phyloP scores from a whole-genome alignment of 371 early-diverging fungal genomes.

The Mortierella sp. region DNA sequence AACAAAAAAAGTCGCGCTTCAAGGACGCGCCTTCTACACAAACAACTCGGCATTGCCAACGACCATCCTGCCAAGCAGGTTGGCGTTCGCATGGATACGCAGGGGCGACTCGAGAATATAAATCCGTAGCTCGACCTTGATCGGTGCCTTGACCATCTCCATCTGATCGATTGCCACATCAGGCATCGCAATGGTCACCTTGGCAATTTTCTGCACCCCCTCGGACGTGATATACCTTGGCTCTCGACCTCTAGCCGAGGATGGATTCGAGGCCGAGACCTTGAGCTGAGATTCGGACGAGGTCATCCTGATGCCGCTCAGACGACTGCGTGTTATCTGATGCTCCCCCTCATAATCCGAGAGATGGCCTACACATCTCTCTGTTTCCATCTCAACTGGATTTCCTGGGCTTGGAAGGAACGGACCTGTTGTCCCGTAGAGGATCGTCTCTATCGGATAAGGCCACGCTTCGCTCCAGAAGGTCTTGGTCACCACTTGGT shows the following conservation, averaged over 20 bases:
- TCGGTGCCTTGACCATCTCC: conserved; percentile 42
- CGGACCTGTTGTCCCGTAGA: conserved; percentile 29
- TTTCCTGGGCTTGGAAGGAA: background rate
- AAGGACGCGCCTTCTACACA: conserved; percentile 3
- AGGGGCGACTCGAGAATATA: conserved; percentile 37
- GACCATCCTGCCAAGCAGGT: conserved; percentile 35
- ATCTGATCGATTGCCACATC: conserved; percentile 50
- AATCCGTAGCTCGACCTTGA: conserved; percentile 48
- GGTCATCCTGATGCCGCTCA: conserved; percentile 9
- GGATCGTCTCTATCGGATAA: conserved; percentile 48
- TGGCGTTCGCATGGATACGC: conserved; percentile 39
- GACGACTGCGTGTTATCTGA: conserved; percentile 11
- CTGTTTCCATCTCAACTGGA: background rate
- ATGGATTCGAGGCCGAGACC: conserved; percentile 33
- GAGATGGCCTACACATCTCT: conserved; percentile 4
- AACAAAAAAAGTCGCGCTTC: background rate
- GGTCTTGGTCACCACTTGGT: conserved; percentile 51
- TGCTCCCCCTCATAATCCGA: conserved; percentile 34
- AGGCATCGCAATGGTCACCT: conserved; percentile 47
- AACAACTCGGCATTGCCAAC: conserved; percentile 35
- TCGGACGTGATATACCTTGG: conserved; percentile 46
- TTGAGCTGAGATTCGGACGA: conserved; percentile 23
- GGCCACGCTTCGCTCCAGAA: conserved; percentile 55
- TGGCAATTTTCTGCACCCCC: conserved; percentile 48
- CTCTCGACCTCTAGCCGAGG: conserved; percentile 12